Evolutionary conservation across 345 rosid genomes (phyloP).

Genomic region (Eucalyptus cladocalyx): DNA sequence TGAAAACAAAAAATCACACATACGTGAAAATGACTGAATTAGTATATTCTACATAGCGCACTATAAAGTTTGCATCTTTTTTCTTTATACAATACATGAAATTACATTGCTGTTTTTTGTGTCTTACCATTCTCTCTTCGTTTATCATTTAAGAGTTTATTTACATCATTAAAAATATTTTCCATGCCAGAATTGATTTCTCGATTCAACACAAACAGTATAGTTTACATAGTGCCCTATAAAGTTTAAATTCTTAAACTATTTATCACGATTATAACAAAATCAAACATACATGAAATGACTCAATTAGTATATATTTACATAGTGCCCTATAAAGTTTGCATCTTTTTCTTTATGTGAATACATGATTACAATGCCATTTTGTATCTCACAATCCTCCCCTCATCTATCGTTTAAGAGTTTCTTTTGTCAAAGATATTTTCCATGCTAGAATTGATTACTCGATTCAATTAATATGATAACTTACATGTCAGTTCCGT

Average conservation of each 20-base stretch:
- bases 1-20: background rate
- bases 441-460: background rate
- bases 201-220: too few relatives aligned
- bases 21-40: background rate
- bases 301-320: background rate
- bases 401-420: background rate
- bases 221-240: too few relatives aligned
- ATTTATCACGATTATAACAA: background rate
- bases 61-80: background rate
- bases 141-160: background rate
- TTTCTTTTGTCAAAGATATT: background rate
- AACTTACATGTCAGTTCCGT: too few relatives aligned
- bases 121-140: background rate
- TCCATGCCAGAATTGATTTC: too few relatives aligned
- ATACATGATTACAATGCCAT: background rate
- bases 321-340: background rate
- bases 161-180: background rate
- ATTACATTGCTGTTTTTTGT: background rate
- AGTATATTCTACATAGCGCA: background rate
- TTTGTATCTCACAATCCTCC: background rate
- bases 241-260: too few relatives aligned
- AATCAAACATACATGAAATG: background rate
- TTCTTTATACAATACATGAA: background rate
- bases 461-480: accelerated
- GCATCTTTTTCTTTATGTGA: background rate